Base-by-base conservation (phyloP, 1,284 basidiomycete genomes). In the Fomitopsis schrenkii region DNA sequence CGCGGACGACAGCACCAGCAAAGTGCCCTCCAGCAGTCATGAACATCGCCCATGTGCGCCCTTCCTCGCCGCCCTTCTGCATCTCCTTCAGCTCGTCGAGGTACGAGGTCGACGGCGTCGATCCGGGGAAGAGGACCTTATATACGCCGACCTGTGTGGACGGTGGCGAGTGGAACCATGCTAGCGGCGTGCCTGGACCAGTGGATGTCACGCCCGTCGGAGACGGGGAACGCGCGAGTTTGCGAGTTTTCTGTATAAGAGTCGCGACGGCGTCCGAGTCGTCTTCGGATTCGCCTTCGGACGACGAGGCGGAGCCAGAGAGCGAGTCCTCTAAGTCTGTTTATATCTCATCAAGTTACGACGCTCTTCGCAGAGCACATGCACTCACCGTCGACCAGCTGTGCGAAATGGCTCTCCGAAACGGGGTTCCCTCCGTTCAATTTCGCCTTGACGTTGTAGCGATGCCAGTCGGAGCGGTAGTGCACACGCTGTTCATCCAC, bases 11-110 rank as follows among this genome's bases (percentile, higher is more conserved):
- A 59, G 94, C 90, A 15, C 95, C 96, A 8, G 97, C 96, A 77
- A 99, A 99, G 75, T 99, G 96, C 14, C 97, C 97, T 6, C 97
- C 96, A 0, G 97, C 97, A 48, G 93, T 88, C 93, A 98, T 96
- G 70, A 98, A 90, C 79, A 98, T 76, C 0, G 95, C 94, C 91
- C 96, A 97, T 62, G 86, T 90, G 19, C 95, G 81, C 40, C 90
- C 93, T 30, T 82, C 79, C 19, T 82, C 79, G 3, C 81, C 77
- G 14, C 78, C 79, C 0, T 68, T 70, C 73, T 97, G 95, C 78
- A 96, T 83, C 12, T 79, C 76, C 63, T 79, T 83, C 17, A 98
- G 77, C 57, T 84, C 81, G 1, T 79, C 67, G 15, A 91, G 71
- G 69, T 88, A 87, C 6, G 72, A 71, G 14, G 75, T 57, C 1